A percentile compares a stretch with the other conserved stretches of the same genome.
phyloP scores from a whole-genome alignment of 306 rosid genomes.

The Dryas alaskensis region DNA sequence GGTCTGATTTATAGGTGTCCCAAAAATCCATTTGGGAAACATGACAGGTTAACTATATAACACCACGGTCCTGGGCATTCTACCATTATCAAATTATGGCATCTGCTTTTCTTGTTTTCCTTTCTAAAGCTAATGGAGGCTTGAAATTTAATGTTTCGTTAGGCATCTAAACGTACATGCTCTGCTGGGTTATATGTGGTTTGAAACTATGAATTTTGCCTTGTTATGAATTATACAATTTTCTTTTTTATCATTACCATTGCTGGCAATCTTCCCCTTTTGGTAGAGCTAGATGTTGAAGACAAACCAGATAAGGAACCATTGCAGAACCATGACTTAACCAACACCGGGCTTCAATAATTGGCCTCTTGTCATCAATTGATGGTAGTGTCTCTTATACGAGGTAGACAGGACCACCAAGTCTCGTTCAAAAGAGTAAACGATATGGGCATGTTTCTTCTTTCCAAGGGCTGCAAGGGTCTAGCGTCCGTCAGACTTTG shows the following conservation, averaged over 20 bases:
- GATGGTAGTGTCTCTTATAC: constrained; percentile 26
- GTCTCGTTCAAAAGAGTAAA: constrained; percentile 30
- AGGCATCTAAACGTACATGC: background rate
- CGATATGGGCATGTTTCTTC: constrained; percentile 34
- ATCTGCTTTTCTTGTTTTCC: background rate
- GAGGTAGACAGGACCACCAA: constrained; percentile 23
- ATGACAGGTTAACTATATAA: background rate
- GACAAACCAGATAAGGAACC: constrained; percentile 24
- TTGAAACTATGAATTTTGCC: background rate
- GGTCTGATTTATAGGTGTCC: background rate
- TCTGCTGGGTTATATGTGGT: background rate
- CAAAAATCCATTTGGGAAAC: background rate
- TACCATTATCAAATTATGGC: too few species aligned
- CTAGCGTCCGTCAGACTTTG: constrained; percentile 30
- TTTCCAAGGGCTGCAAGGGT: constrained; percentile 25
- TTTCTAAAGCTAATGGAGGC: background rate
- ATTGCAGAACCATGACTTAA: constrained; percentile 16
- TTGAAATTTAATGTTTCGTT: background rate
- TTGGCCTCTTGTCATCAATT: constrained; percentile 21
- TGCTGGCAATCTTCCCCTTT: constrained; percentile 17
- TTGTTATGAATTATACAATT: background rate
- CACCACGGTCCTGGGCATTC: background rate
- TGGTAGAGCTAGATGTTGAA: constrained; percentile 37
- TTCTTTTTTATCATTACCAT: background rate
- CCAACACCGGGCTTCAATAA: constrained; percentile 27